These are phyloP conservation scores for Macrophomina tecta DNA, from an alignment of 2,329 filamentous ascomycete species.

Conservation along the genomic window DNA sequence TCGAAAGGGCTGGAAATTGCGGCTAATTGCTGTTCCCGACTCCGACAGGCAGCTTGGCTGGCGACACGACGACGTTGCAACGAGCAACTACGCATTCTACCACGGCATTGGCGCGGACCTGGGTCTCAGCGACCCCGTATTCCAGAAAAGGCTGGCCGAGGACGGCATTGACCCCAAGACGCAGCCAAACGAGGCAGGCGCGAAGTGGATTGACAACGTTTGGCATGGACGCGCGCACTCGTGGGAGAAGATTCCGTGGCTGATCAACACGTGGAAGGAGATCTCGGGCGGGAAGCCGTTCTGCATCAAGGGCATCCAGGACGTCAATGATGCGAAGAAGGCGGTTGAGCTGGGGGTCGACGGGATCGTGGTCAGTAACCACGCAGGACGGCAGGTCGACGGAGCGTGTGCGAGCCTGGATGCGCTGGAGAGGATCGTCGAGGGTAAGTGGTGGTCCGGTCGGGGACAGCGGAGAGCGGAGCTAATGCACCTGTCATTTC, in stretches of 20 bases:
- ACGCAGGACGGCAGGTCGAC: constrained; percentile 71
- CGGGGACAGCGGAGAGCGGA: not conserved
- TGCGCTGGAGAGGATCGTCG: constrained; percentile 64
- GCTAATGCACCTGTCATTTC: constrained; percentile 17
- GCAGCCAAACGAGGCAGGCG: constrained; percentile 60
- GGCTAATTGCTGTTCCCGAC: not conserved
- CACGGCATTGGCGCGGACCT: constrained; percentile 65
- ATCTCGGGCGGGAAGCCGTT: constrained; percentile 63
- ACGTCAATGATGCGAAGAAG: constrained; percentile 65
- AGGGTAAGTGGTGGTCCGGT: constrained; percentile 43
- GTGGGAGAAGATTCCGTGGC: constrained; percentile 72
- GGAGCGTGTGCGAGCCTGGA: constrained; percentile 66
- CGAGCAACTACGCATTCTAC: constrained; percentile 68
- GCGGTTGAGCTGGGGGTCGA: constrained; percentile 67
- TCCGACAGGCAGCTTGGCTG: constrained; percentile 58
- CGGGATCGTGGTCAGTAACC: constrained; percentile 73
- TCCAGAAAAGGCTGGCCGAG: constrained; percentile 59
- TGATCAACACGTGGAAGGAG: constrained; percentile 63
- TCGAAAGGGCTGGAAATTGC: not conserved
- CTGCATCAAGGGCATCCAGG: constrained; percentile 74
- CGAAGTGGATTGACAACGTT: constrained; percentile 69
- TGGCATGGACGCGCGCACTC: constrained; percentile 68
- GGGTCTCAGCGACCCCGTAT: constrained; percentile 65
- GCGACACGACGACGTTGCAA: constrained; percentile 64
- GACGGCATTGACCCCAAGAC: constrained; percentile 60